phyloP scores from a whole-genome alignment of 352 stramenopile genomes.

The Phytophthora parvispora region DNA sequence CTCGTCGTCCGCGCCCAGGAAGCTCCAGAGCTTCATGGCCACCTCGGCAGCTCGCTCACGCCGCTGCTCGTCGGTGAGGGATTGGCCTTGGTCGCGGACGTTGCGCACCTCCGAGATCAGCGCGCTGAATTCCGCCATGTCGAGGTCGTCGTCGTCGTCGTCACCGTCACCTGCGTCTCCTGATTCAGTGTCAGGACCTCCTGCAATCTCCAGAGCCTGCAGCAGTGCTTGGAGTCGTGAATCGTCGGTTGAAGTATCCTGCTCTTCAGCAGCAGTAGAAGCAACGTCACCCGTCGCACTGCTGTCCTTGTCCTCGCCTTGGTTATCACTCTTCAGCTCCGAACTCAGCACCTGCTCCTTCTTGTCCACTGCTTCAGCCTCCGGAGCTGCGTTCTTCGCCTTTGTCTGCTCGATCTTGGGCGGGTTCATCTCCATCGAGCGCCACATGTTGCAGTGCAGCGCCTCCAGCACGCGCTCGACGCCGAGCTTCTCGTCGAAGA shows the following conservation, averaged over 20 bases:
- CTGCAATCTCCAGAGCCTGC: slow-evolving; percentile 51
- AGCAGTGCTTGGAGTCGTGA: slow-evolving; percentile 57
- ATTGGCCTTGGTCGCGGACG: slow-evolving; percentile 66
- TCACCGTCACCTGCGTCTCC: slow-evolving; percentile 3
- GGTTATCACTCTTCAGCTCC: not conserved
- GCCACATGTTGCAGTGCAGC: slow-evolving; percentile 85
- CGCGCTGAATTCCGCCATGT: slow-evolving; percentile 70
- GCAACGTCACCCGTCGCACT: slow-evolving; percentile 4
- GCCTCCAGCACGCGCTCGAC: slow-evolving; percentile 81
- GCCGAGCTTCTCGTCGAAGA: slow-evolving; percentile 53
- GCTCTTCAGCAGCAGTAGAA: not conserved
- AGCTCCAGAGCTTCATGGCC: slow-evolving; percentile 82
- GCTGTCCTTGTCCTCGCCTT: slow-evolving; percentile 20
- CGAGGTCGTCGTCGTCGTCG: slow-evolving; percentile 49
- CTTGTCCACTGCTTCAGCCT: slow-evolving; percentile 2
- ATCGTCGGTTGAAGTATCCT: slow-evolving; percentile 31
- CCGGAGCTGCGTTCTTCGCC: not conserved
- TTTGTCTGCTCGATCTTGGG: not conserved
- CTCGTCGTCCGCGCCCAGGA: slow-evolving; percentile 62
- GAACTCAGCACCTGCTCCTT: slow-evolving; percentile 9
- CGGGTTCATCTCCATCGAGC: slow-evolving; percentile 70
- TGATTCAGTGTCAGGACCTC: slow-evolving; percentile 10
- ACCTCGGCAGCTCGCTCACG: slow-evolving; percentile 77
- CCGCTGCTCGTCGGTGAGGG: slow-evolving; percentile 68
- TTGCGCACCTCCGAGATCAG: slow-evolving; percentile 73